Evolutionary conservation across 441 rosid genomes (phyloP), one percentile per base, ranked within the genome.

Genomic region (Gossypium schwendimanii): DNA sequence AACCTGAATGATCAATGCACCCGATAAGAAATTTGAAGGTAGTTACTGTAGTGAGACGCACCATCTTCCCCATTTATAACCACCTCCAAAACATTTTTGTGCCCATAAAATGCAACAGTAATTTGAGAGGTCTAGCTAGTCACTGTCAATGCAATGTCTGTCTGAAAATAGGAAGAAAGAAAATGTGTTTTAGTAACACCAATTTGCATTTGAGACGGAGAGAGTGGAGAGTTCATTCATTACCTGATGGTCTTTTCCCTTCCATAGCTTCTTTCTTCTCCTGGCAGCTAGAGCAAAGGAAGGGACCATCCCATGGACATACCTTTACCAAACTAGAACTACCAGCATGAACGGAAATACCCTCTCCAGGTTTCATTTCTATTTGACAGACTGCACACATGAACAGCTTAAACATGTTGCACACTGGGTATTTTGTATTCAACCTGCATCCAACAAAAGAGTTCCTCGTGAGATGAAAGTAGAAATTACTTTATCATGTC

Each of bases 271-370:
- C 98, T 84, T 84, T 96, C 85, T 93, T 96, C 71, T 91, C 89
- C 81, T 93, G 99, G 88, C 99, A 96, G 84, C 95, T 96, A 61
- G 62, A 71, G 78, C 99, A 96, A 80, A 96, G 97, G 85, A 93
- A 96, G 73, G 99, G 99, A 72, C 99, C 99, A 86, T 96, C 97
- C 97, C 99, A 90, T 0, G 98, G 96, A 71, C 97, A 94, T 72
- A 88, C 74, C 78, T 84, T 91, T 73, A 84, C 81, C 9, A 81
- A 74, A 77, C 81, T 79, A 72, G 94, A 75, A 10, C 91, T 66
- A 14, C 89, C 94, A 44, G 88, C 87, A 60, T 93, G 98, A 82
- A 96, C 86, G 53, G 99, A 93, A 57, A 90, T 78, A 68, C 98
- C 99, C 83, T 96, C 92, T 54, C 93, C 97, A 49, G 98, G 98